Evolutionary conservation across 495 filamentous ascomycete genomes (phyloP).

Genomic region (Xylaria bambusicola): DNA sequence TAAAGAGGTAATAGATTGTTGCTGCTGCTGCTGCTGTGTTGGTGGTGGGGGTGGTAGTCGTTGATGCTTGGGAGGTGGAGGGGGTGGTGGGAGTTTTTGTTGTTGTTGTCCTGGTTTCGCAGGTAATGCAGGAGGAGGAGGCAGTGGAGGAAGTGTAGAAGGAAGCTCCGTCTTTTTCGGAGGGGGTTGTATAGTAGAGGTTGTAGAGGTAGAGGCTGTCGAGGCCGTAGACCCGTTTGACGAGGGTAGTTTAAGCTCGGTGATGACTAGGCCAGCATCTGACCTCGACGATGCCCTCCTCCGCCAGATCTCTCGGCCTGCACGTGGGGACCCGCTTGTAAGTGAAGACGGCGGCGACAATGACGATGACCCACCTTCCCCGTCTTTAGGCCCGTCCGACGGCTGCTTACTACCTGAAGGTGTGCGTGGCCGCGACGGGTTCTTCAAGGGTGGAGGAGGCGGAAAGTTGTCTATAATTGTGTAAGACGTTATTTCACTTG

Average conservation of each 20-base stretch:
- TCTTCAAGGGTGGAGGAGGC: slow-evolving; percentile 44
- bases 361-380: slow-evolving; percentile 7
- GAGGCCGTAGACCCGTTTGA: slow-evolving; percentile 54
- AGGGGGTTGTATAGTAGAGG: slow-evolving; percentile 27
- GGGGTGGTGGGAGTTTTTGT: slow-evolving; percentile 1
- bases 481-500: slow-evolving; percentile 18
- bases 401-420: slow-evolving; percentile 8
- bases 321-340: slow-evolving; percentile 31
- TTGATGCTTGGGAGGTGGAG: slow-evolving; percentile 19
- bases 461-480: slow-evolving; percentile 27
- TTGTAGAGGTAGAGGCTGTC: slow-evolving; percentile 39
- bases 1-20: slow-evolving; percentile 15
- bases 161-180: slow-evolving; percentile 17
- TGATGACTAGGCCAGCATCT: slow-evolving; percentile 42
- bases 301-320: slow-evolving; percentile 46
- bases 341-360: slow-evolving; percentile 18
- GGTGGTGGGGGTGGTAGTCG: slow-evolving; percentile 10
- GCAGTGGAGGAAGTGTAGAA: slow-evolving; percentile 20
- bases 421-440: slow-evolving; percentile 26
- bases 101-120: slow-evolving; percentile 1
- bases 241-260: slow-evolving; percentile 44
- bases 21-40: background rate
- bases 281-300: slow-evolving; percentile 44
- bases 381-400: background rate
- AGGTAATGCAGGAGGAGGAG: slow-evolving; percentile 18